Evolutionary conservation across 1,284 basidiomycete species (phyloP).

Genomic region (Cystobasidium sp.): DNA sequence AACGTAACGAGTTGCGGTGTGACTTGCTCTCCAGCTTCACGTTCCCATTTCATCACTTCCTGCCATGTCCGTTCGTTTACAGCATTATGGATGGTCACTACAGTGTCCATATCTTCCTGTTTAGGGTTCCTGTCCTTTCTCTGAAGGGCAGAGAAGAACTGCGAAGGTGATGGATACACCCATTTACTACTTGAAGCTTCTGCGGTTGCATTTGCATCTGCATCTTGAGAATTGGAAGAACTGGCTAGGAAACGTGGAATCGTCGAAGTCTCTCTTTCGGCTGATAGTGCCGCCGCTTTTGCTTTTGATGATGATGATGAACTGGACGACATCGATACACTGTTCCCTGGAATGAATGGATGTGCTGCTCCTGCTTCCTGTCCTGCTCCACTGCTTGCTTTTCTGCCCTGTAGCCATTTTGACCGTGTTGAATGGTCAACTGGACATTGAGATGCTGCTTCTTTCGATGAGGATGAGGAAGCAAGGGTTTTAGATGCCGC

Average conservation of each 20-base stretch:
- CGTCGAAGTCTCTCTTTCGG: constrained; percentile 35
- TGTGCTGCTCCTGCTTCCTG: background rate
- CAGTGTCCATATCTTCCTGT: constrained; percentile 84
- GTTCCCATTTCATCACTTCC: constrained; percentile 90
- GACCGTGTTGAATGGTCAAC: constrained; percentile 40
- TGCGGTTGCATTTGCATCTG: constrained; percentile 44
- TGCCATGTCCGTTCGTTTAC: constrained; percentile 97
- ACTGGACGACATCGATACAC: background rate
- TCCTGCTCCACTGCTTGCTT: background rate
- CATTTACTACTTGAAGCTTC: constrained; percentile 65
- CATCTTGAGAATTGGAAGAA: constrained; percentile 37
- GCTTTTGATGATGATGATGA: constrained; percentile 5
- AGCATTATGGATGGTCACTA: constrained; percentile 98
- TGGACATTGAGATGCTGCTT: constrained; percentile 26
- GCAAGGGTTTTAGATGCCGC: background rate
- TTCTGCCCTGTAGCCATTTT: constrained; percentile 35
- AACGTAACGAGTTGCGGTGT: constrained; percentile 77
- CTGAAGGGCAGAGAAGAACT: constrained; percentile 94
- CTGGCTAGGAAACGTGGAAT: constrained; percentile 32
- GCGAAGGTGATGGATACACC: constrained; percentile 97
- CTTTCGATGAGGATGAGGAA: background rate
- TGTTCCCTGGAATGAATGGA: constrained; percentile 23
- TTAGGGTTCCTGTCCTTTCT: constrained; percentile 82
- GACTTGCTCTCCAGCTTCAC: constrained; percentile 59
- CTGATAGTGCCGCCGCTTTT: constrained; percentile 5